Evolutionary conservation across 805 yeast species (phyloP).

Genomic region (Candida nanaspora): DNA sequence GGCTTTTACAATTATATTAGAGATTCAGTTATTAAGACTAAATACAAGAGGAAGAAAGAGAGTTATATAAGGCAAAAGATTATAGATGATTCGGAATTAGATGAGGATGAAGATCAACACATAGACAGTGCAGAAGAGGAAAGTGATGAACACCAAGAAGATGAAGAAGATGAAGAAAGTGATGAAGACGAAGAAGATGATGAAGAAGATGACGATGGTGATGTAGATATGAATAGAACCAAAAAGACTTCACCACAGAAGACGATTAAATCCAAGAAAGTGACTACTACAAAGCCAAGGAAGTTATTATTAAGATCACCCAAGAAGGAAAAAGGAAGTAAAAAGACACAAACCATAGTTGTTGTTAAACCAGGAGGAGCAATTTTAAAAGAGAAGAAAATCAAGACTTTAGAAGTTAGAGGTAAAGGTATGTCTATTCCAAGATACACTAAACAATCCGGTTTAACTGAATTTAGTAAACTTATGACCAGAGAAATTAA

Average conservation of each 20-base stretch:
- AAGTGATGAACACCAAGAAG: conserved; percentile 6
- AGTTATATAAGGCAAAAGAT: background rate
- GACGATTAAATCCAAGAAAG: background rate
- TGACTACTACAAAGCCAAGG: conserved; percentile 1
- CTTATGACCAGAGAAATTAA: no score
- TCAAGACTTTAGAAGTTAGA: background rate
- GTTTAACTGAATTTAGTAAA: background rate
- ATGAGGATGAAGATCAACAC: conserved; percentile 19
- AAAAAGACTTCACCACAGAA: no score
- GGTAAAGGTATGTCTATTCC: no score
- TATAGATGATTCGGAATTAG: conserved; percentile 8
- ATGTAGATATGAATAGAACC: background rate
- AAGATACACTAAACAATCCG: no score
- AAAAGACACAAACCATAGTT: conserved; percentile 5
- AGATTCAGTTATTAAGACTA: conserved; percentile 22
- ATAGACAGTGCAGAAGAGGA: conserved; percentile 2
- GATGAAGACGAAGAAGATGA: conserved; percentile 1
- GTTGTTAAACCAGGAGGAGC: background rate
- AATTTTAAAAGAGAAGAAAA: background rate
- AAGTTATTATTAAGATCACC: background rate
- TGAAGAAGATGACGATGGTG: conserved; percentile 1
- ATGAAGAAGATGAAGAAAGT: conserved; percentile 5
- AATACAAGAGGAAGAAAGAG: conserved; percentile 9
- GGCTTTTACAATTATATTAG: conserved; percentile 27
- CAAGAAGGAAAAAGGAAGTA: no score